Percentiles rank a stretch among this genome's conserved stretches.
phyloP scores from a whole-genome alignment of 306 rosid species.

The Vigna nakashimae region DNA sequence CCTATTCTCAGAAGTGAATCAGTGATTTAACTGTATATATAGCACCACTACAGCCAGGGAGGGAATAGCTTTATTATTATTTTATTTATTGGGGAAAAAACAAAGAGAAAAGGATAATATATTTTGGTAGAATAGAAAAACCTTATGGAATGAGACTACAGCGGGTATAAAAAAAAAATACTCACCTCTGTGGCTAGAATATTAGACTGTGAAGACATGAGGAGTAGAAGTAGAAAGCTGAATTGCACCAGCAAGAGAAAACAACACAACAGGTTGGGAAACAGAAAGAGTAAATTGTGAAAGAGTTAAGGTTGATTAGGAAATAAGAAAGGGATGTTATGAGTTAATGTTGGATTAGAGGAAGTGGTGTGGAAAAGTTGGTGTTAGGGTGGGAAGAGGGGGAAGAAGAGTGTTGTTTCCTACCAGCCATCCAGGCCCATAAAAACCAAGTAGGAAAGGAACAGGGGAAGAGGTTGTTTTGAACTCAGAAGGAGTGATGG shows the following conservation, averaged over 20 bases:
- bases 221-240: conserved; percentile 40
- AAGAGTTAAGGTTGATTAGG: conserved; percentile 43
- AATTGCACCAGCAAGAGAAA: conserved; percentile 47
- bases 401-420: conserved; percentile 65
- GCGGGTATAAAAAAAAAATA: conserved; percentile 22
- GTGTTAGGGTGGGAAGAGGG: background rate
- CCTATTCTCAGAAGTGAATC: conserved; percentile 39
- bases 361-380: conserved; percentile 24
- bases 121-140: background rate
- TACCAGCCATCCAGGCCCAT: conserved; percentile 69
- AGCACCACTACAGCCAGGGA: conserved; percentile 20
- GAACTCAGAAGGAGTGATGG: conserved; percentile 51
- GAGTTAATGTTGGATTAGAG: conserved; percentile 23
- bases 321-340: conserved; percentile 36
- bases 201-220: conserved; percentile 40
- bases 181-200: conserved; percentile 45
- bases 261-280: background rate
- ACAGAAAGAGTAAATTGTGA: background rate
- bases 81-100: background rate
- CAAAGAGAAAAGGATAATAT: background rate
- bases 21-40: conserved; percentile 50
- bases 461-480: conserved; percentile 39
- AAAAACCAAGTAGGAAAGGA: conserved; percentile 50
- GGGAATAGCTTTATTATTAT: conserved; percentile 6
- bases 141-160: conserved; percentile 25